Base-by-base conservation (phyloP, 2,329 filamentous ascomycete species). In the Colletotrichum theobromicola region DNA sequence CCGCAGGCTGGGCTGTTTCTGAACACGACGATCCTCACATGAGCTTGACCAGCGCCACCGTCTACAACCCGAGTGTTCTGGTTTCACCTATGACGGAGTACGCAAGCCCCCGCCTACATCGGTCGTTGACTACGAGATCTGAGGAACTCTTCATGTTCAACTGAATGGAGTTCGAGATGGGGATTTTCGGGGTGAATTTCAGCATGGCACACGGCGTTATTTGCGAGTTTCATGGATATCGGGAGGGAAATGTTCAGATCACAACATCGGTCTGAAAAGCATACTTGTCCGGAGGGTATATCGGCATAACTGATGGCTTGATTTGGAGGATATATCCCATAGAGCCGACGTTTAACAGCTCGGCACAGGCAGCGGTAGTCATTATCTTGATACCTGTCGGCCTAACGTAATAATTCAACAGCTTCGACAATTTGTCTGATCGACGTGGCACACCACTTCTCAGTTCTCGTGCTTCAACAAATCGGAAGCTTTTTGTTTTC, bases 81-180 rank as follows among this genome's bases (percentile, higher is more conserved):
- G 82, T 86, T 7, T 86, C 85, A 37, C 85, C 85, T 5, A 76
- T 86, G n/a, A 82, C 83, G 13, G 81, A 82, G 7, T 78, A 78
- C 35, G 80, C 66, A 24, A 76, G 75, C 46, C 69, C 77, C 21
- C 76, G 79, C 55, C 77, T 84, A 8, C 80, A 81, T 21, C 81
- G 85, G 65, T 82, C 81, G 0, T 75, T 84, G 77, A 84, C 86
- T 9, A 86, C 83, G 6, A 80, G 85, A 69, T 87, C 85, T 3
- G 86, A 87, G 30, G 86, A 87, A 76, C 77, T 87, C 5, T 86
- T 81, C 70, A 77, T 83, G 32, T 67, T 21, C 10, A 70, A 61
- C 34, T 71, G 35, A 71, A 34, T 13, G 30, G 13, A 5, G n/a
- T 7, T 26, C 15, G 24, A 34, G n/a, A 26, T n/a, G 34, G 21